Base-by-base conservation (phyloP, 129 eudicot species). In the Artemisia annua region DNA sequence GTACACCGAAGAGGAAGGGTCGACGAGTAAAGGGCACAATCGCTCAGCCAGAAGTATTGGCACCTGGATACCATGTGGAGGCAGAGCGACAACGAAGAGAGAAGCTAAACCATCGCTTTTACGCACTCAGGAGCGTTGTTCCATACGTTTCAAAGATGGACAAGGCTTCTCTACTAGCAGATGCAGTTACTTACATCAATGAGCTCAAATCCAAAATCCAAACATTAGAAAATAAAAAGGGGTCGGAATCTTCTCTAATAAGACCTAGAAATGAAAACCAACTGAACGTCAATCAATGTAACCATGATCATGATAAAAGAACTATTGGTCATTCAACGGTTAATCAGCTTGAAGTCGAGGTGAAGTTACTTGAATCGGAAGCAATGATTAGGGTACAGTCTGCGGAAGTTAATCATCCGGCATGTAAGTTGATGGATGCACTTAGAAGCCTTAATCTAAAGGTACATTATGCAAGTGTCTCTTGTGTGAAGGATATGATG, bases 81-180 rank as follows among this genome's bases (percentile, higher is more conserved):
- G 83, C 81, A 2, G 89, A 85, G 74, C 66, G 86, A 35, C 84
- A 78, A 32, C 48, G 86, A 22, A 78, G 89, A 48, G 89, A 85
- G 56, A 85, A 85, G 75, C 75, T 85, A 5, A 85, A 85, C 52
- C 75, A 61, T 12, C 76, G 79, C n/a, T 85, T 85, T 67, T 85
- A 78, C 28, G 89, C 82, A 3, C 82, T 85, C 0, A 69, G 89
- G 30, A 67, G 84, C 0, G 84, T 78, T 11, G 86, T 85, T 17
- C 86, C 89, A 1, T 70, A 70, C 18, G 89, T 85, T 32, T 72
- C 89, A 2, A 78, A 63, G 60, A 85, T 85, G 86, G 86, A 85
- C 69, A 85, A 75, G 46, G 89, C 84, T 1, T 85, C 89, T 12
- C 22, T 85, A 12, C 74, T 85, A 2, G 72, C 84, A 0, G 89